These are phyloP conservation scores for Monascus ruber DNA, from an alignment of 2,329 filamentous ascomycete genomes.

Conservation along the genomic window DNA sequence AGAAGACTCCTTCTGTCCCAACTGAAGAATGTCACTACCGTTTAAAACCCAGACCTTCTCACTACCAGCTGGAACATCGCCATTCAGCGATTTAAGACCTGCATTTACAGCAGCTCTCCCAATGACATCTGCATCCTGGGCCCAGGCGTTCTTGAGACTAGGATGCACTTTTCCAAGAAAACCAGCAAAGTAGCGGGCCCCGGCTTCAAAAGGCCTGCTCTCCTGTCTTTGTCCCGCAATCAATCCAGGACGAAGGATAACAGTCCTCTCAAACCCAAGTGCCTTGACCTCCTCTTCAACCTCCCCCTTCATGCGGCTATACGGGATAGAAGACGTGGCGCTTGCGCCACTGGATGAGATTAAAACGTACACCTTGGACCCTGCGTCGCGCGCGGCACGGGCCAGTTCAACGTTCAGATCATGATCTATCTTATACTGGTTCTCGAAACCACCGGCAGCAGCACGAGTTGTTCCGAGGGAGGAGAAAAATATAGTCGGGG, in stretches of 20 bases:
- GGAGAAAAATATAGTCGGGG: slow-evolving; percentile 59
- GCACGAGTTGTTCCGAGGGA: slow-evolving; percentile 69
- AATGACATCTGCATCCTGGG: slow-evolving; percentile 65
- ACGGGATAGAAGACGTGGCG: slow-evolving; percentile 43
- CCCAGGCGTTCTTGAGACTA: slow-evolving; percentile 51
- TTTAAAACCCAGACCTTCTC: slow-evolving; percentile 30
- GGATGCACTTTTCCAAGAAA: slow-evolving; percentile 44
- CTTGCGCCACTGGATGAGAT: slow-evolving; percentile 50
- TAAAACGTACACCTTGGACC: slow-evolving; percentile 64
- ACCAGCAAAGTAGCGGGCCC: slow-evolving; percentile 45
- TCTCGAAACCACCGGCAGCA: slow-evolving; percentile 61
- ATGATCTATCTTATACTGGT: slow-evolving; percentile 80
- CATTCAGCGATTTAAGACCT: slow-evolving; percentile 29
- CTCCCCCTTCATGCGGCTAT: slow-evolving; percentile 69
- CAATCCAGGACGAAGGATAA: slow-evolving; percentile 63
- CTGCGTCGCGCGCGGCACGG: slow-evolving; percentile 59
- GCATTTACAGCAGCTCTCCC: slow-evolving; percentile 31
- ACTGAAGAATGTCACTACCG: slow-evolving; percentile 27
- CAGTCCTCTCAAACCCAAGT: slow-evolving; percentile 63
- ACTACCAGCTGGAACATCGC: slow-evolving; percentile 25
- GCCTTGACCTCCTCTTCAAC: slow-evolving; percentile 66
- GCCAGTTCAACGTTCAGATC: slow-evolving; percentile 75
- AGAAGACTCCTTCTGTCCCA: slow-evolving; percentile 9
- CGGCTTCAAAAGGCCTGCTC: slow-evolving; percentile 46
- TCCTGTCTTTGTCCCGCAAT: slow-evolving; percentile 62